Evolutionary conservation across 139 green algal genomes (phyloP).

Genomic region (Chlamydomonas incerta): DNA sequence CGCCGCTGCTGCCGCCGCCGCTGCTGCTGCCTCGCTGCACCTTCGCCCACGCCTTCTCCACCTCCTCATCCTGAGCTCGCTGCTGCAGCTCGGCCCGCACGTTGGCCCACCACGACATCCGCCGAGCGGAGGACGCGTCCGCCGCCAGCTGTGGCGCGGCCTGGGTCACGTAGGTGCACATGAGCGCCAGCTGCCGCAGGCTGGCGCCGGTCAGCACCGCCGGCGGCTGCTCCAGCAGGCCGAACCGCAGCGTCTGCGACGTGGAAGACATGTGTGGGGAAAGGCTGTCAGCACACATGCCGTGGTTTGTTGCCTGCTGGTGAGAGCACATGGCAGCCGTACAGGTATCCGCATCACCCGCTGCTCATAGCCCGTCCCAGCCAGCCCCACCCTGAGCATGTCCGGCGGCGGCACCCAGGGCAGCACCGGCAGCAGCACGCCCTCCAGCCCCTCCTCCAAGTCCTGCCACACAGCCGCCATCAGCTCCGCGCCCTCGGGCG

Average conservation of each 20-base stretch:
- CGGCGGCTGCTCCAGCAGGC: neutral
- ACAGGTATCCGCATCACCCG: no score
- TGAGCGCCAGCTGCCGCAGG: constrained; percentile 5
- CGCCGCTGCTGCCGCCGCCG: neutral
- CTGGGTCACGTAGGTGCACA: neutral
- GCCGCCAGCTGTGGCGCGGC: neutral
- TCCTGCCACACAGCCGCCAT: neutral
- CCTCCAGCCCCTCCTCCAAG: neutral
- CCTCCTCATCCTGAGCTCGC: neutral
- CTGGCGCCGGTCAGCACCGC: neutral
- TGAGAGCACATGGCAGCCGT: no score
- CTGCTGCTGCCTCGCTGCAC: no score
- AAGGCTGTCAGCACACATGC: no score
- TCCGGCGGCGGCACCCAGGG: neutral
- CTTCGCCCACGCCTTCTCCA: no score
- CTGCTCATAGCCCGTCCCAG: no score
- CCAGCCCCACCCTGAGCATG: neutral
- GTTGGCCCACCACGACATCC: neutral
- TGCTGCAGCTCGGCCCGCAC: neutral
- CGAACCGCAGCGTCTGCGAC: neutral
- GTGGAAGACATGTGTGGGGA: no score
- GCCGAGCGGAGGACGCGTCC: no score
- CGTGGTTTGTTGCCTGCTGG: no score
- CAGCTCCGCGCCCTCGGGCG: neutral
- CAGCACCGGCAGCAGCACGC: constrained; percentile 27